Conservation (phyloP, 78 protist genomes). For the Blattamonas nauphoetae region DNA sequence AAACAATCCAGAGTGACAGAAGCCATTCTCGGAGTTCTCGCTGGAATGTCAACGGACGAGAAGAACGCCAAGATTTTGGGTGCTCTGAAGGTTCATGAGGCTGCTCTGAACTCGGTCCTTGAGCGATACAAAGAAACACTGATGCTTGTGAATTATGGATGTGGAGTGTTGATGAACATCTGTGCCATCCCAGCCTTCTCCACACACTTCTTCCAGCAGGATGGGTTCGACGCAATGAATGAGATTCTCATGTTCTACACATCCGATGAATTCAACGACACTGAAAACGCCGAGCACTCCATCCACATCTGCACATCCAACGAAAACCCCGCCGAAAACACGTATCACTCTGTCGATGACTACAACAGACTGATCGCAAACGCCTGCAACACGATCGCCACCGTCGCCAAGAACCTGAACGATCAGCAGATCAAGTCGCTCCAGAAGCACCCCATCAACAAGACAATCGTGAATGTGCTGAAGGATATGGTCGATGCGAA, state of each 20-base stretch:
- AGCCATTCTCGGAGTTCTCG: not conserved
- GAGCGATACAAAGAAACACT: not conserved
- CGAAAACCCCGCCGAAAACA: too few relatives aligned
- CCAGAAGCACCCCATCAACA: too few relatives aligned
- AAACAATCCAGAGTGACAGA: not conserved
- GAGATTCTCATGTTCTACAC: not conserved
- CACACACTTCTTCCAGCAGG: not conserved
- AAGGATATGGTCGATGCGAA: too few relatives aligned
- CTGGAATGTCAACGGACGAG: not conserved
- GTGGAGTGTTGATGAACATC: not conserved
- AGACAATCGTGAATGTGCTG: too few relatives aligned
- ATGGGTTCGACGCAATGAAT: not conserved
- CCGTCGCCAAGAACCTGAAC: too few relatives aligned
- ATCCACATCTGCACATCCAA: too few relatives aligned
- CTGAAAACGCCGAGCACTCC: too few relatives aligned
- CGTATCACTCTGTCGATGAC: too few relatives aligned
- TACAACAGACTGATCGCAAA: too few relatives aligned
- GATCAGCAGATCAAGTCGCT: too few relatives aligned
- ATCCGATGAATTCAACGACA: too few relatives aligned
- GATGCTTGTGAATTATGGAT: not conserved
- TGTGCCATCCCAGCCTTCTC: not conserved
- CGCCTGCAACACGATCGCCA: too few relatives aligned
- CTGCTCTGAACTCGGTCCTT: not conserved
- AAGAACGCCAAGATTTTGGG: not conserved
- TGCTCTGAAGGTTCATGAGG: not conserved